Evolutionary conservation across 257 asterid species (phyloP), one percentile per base, ranked within the genome.

Genomic region (Cinchona pubescens): DNA sequence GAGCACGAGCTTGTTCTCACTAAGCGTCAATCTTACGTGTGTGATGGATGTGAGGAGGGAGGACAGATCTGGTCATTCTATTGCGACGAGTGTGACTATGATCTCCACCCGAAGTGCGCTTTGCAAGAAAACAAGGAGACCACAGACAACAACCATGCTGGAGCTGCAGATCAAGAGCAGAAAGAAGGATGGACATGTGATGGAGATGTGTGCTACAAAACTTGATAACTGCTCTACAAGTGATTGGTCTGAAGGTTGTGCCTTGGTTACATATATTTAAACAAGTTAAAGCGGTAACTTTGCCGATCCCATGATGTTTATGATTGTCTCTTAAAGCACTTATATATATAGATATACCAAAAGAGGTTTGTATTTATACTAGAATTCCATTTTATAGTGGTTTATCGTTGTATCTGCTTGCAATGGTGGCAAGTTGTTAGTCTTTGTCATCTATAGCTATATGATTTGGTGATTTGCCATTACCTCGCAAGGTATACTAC

Each of bases 31-130:
- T 34, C 38, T 34, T 94, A 83, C 69, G 34, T 5, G 12, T 94
- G 97, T 55, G 96, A 94, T 69, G 87, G 88, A 8, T 92, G 98
- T 45, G 73, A 79, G 12, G 92, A 82, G 35, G 85, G 42, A 3
- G 97, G 96, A 27, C 70, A 61, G 3, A 75, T 78, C 6, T 92
- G 97, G 95, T 92, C 97, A 30, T 92, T 82, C 58, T 76, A 81
- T 32, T 92, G 96, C 1, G 77, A 77, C 13, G 86, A 85, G 12
- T 90, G 98, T 11, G 90, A 89, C 79, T 89, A 82, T 67, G 96
- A 90, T 85, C 89, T 85, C 73, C 97, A 92, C 78, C 90, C 93
- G 0, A 85, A 84, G 64, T 89, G 97, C 63, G 93, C 86, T 73
- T 53, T 87, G 71, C 84, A 76, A 51, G 87, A 66, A 7, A 79